Evolutionary conservation across 106 monocot genomes (phyloP).

Genomic region (Ottelia alismoides): DNA sequence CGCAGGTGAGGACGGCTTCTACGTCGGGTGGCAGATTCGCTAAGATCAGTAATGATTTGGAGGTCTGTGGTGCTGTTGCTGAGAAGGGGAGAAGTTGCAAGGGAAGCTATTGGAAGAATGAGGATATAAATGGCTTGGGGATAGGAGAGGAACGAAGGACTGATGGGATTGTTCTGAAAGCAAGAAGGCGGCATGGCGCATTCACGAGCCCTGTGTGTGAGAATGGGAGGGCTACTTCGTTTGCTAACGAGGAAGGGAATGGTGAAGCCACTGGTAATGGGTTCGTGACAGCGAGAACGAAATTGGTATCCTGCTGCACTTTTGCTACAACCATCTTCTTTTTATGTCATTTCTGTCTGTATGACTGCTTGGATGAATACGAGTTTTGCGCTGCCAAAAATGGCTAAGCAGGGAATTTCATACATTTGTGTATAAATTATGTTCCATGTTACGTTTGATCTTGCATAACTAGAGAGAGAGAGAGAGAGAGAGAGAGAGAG

Average conservation of each 20-base stretch:
- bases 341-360: too few relatives aligned
- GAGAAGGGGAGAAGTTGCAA: constrained; percentile 19
- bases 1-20: constrained; percentile 58
- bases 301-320: too few relatives aligned
- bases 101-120: constrained; percentile 6
- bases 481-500: too few relatives aligned
- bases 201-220: constrained; percentile 91
- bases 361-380: too few relatives aligned
- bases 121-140: constrained; percentile 1
- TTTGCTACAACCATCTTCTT: too few relatives aligned
- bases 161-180: constrained; percentile 15
- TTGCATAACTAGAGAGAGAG: too few relatives aligned
- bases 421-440: too few relatives aligned
- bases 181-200: constrained; percentile 51
- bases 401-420: too few relatives aligned
- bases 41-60: too few relatives aligned
- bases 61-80: constrained; percentile 24
- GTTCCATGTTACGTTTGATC: too few relatives aligned
- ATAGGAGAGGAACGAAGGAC: constrained; percentile 37
- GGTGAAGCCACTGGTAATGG: constrained; percentile 26
- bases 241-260: constrained; percentile 44
- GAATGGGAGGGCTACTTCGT: constrained; percentile 29
- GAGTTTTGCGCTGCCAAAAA: too few relatives aligned
- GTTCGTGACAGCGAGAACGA: constrained; percentile 83
- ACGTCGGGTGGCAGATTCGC: constrained; percentile 29